Base-by-base conservation (phyloP, 306 rosid genomes). In the Vigna mungo region DNA sequence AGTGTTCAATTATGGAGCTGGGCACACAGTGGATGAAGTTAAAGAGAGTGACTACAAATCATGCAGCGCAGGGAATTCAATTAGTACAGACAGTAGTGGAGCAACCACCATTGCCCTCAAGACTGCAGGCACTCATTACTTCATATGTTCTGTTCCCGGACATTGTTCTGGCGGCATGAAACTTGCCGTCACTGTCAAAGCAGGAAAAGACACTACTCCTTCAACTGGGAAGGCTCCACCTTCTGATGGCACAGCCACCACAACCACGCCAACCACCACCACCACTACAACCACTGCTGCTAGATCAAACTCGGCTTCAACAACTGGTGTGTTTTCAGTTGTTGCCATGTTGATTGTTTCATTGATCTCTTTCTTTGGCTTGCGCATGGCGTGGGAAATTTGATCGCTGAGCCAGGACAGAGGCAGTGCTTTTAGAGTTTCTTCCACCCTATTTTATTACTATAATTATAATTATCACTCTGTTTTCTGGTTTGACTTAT, bases 91-190 rank as follows among this genome's bases (percentile, higher is more conserved):
- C 59, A 90, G 89, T 41, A 87, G 84, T 63, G 97, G 99, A 2
- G 79, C 92, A 65, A 90, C 97, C 51, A 79, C 90, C 71, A 77
- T 95, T 75, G 6, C 85, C 8, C 94, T 95, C 20, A 92, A 92
- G 41, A 89, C 85, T 2, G 76, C 88, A 0, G 99, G 99, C 27
- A 75, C 87, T 3, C 99, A 87, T 65, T 87, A 92, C 92, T 95
- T 86, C 90, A 78, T 90, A 37, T 95, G 99, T 54, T 77, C 85
- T 5, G 15, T 36, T 43, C 73, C 74, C 20, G 93, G 92, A 36
- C 99, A 95, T 11, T 95, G 99, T 9, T 65, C 71, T 1, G 88
- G 82, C 63, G 98, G 99, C 87, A 95, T 95, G 99, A 95, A 95
- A 87, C 85, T 95, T 37, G 65, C 97, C 0, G 91, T 93, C 48